Conservation (phyloP, 495 filamentous ascomycete genomes). For the Aspergillus haitiensis region DNA sequence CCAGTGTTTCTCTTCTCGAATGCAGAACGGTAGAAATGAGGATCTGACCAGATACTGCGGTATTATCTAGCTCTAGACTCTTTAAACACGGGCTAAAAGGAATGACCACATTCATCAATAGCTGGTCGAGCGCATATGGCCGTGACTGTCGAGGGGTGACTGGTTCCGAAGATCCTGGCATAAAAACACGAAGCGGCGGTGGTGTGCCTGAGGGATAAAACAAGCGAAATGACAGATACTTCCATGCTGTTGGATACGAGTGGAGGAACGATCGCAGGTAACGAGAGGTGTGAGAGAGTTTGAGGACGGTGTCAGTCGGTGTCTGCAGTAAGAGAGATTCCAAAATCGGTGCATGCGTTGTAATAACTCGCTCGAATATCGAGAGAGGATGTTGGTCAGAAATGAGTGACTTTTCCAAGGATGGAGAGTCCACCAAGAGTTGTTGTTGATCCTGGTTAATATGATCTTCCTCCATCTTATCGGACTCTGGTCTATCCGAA, state of each 20-base stretch:
- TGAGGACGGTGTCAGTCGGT: slow-evolving; percentile 55
- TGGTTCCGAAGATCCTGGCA: slow-evolving; percentile 39
- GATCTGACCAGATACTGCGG: slow-evolving; percentile 58
- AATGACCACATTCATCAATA: slow-evolving; percentile 55
- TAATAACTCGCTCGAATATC: slow-evolving; percentile 53
- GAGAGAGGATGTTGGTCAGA: slow-evolving; percentile 41
- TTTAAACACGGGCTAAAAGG: slow-evolving; percentile 57
- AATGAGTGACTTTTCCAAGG: slow-evolving; percentile 29
- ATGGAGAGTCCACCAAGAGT: slow-evolving; percentile 28
- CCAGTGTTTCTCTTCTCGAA: slow-evolving; percentile 52
- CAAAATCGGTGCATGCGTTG: slow-evolving; percentile 55
- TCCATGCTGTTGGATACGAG: slow-evolving; percentile 62
- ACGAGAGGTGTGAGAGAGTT: slow-evolving; percentile 57
- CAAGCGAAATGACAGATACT: slow-evolving; percentile 58
- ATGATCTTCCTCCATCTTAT: slow-evolving; percentile 21
- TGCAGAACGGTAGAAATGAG: slow-evolving; percentile 55
- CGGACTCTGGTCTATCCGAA: slow-evolving; percentile 15
- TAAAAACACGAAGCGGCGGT: slow-evolving; percentile 33
- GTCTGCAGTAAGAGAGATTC: slow-evolving; percentile 59
- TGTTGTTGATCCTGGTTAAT: slow-evolving; percentile 23
- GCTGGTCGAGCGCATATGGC: slow-evolving; percentile 56
- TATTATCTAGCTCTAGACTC: slow-evolving; percentile 61
- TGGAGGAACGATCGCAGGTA: slow-evolving; percentile 56
- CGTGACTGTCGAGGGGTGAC: slow-evolving; percentile 50
- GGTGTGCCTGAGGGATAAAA: slow-evolving; percentile 47